Conservation (phyloP, 208 protist species). For the Crithidia bombi region DNA sequence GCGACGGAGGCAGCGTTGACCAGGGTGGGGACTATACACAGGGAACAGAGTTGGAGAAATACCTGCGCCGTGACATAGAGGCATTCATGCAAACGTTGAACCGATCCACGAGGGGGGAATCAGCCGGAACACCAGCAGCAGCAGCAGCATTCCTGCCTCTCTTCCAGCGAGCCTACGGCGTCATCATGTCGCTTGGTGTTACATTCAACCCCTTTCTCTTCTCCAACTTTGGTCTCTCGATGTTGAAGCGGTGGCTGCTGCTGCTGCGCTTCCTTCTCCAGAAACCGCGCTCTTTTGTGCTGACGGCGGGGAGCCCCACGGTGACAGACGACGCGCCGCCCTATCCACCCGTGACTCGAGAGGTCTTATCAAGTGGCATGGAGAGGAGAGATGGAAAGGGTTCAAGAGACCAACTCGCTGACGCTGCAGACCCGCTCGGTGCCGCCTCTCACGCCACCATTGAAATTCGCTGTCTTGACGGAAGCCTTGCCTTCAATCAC, state of each 20-base stretch:
- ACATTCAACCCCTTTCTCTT: conserved; percentile 88
- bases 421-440: too few relatives aligned
- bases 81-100: conserved; percentile 4
- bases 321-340: neutral
- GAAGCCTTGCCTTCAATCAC: conserved; percentile 67
- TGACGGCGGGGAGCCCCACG: conserved; percentile 18
- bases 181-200: conserved; percentile 81
- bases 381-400: neutral
- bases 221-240: conserved; percentile 63
- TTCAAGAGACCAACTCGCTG: too few relatives aligned
- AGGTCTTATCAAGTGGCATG: neutral
- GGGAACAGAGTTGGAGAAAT: conserved; percentile 12
- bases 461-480: conserved; percentile 80
- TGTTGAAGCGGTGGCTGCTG: conserved; percentile 78
- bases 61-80: conserved; percentile 27
- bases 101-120: neutral
- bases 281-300: conserved; percentile 56
- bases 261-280: conserved; percentile 73
- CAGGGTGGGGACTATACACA: neutral
- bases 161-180: conserved; percentile 68
- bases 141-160: conserved; percentile 29
- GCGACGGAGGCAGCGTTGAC: neutral
- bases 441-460: conserved; percentile 17
- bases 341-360: neutral
- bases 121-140: neutral